Evolutionary conservation across 1,139 yeast species (phyloP).

Genomic region (Wickerhamiella infanticola): DNA sequence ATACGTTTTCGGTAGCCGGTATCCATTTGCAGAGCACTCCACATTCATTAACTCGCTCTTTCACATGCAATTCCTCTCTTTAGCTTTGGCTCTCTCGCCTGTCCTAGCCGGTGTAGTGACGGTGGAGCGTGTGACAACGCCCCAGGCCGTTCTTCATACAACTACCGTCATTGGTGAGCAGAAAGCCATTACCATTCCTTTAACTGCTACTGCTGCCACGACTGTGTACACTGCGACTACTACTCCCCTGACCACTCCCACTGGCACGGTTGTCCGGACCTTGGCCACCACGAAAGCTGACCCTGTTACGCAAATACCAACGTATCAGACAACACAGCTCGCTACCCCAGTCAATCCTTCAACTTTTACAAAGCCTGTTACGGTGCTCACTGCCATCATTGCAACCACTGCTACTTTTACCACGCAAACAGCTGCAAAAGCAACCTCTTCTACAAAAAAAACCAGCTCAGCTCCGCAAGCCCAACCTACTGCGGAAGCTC

Average conservation of each 20-base stretch:
- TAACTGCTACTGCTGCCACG: slow-evolving; percentile 18
- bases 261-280: slow-evolving; percentile 20
- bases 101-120: slow-evolving; percentile 11
- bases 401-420: neutral
- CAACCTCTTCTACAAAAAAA: slow-evolving; percentile 5
- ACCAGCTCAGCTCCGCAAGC: slow-evolving; percentile 7
- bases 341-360: slow-evolving; percentile 17
- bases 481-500: slow-evolving; percentile 7
- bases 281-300: slow-evolving; percentile 18
- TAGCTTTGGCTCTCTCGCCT: slow-evolving; percentile 1
- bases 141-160: slow-evolving; percentile 11
- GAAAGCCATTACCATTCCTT: slow-evolving; percentile 16
- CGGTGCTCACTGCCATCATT: slow-evolving; percentile 4
- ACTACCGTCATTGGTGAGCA: slow-evolving; percentile 3
- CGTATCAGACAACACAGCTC: slow-evolving; percentile 15
- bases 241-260: slow-evolving; percentile 16
- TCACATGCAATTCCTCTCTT: neutral
- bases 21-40: no score
- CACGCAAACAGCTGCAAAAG: slow-evolving; percentile 1
- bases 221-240: slow-evolving; percentile 18
- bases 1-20: no score
- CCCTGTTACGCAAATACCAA: slow-evolving; percentile 20
- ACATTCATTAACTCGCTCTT: no score
- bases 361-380: slow-evolving; percentile 14
- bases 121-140: slow-evolving; percentile 11